A percentile compares a stretch with the other conserved stretches of the same genome.
Evolutionary conservation across 176 grass and related monocot species (phyloP).

Genomic region (Pontederia crassipes): DNA sequence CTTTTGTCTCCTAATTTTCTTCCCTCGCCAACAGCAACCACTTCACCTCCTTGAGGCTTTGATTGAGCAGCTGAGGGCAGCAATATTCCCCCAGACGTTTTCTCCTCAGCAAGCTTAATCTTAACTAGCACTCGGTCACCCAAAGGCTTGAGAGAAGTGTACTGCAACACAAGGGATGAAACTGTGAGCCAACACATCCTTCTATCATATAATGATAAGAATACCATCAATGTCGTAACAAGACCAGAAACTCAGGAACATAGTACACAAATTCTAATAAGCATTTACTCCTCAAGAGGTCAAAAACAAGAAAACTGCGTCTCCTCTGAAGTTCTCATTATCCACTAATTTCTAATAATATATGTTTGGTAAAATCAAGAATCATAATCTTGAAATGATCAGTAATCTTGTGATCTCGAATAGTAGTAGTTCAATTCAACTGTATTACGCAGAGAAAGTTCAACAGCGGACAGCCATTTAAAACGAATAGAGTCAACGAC

Average conservation of each 20-base stretch:
- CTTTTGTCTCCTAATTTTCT: conserved; percentile 16
- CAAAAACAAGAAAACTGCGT: too few relatives aligned
- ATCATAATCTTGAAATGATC: too few relatives aligned
- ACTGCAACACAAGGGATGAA: neutral
- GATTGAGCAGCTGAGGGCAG: conserved; percentile 22
- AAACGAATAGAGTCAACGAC: too few relatives aligned
- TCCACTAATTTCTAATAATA: too few relatives aligned
- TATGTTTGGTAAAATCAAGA: too few relatives aligned
- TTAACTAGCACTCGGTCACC: conserved; percentile 21
- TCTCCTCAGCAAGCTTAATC: conserved; percentile 18
- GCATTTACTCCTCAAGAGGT: too few relatives aligned
- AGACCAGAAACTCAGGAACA: neutral
- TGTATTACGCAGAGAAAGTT: too few relatives aligned
- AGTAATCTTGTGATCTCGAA: too few relatives aligned
- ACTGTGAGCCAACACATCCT: neutral
- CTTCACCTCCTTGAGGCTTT: conserved; percentile 25
- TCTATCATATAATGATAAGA: neutral
- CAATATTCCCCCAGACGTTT: conserved; percentile 22
- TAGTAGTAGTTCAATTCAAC: too few relatives aligned
- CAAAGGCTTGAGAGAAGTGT: conserved; percentile 16
- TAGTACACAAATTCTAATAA: too few relatives aligned
- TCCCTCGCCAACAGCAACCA: conserved; percentile 25
- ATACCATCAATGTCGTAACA: neutral
- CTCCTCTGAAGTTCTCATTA: too few relatives aligned
- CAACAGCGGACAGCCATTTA: too few relatives aligned